A percentile compares a stretch with the other conserved stretches of the same genome.
Evolutionary conservation across 345 rosid genomes (phyloP).

Genomic region (Citropsis articulata): DNA sequence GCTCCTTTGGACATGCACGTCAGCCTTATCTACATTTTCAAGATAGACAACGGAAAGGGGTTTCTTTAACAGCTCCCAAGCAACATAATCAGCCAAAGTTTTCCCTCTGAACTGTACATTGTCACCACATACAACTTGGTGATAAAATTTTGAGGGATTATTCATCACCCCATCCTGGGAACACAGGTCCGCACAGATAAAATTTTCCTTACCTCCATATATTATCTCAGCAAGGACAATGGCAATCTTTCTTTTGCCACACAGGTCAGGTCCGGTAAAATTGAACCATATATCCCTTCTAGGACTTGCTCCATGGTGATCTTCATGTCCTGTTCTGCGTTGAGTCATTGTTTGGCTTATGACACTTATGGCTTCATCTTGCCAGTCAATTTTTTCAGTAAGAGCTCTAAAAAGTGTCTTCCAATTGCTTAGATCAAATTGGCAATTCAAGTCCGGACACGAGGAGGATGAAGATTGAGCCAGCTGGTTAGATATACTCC

Average conservation of each 20-base stretch:
- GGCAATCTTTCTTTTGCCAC: conserved; percentile 55
- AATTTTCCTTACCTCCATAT: conserved; percentile 45
- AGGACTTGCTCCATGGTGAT: conserved; percentile 12
- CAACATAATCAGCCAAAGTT: conserved; percentile 58
- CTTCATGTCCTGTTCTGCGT: conserved; percentile 24
- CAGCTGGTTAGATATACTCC: conserved; percentile 21
- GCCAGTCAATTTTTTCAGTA: conserved; percentile 50
- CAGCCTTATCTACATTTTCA: conserved; percentile 72
- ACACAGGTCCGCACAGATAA: conserved; percentile 55
- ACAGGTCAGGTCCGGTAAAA: conserved; percentile 56
- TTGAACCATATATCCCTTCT: conserved; percentile 68
- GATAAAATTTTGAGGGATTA: background rate
- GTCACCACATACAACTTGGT: conserved; percentile 27
- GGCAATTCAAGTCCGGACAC: conserved; percentile 26
- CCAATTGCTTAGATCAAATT: conserved; percentile 31
- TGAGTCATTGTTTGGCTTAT: conserved; percentile 37
- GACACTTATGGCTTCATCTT: conserved; percentile 54
- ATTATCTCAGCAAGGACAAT: conserved; percentile 55
- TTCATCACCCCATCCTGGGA: conserved; percentile 18
- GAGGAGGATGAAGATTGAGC: conserved; percentile 39
- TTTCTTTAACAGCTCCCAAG: conserved; percentile 54
- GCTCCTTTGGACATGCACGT: conserved; percentile 41
- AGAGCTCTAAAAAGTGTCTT: conserved; percentile 53
- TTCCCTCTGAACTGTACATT: conserved; percentile 52
- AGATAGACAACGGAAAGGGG: conserved; percentile 64